Evolutionary conservation across 352 stramenopile genomes (phyloP).

Genomic region (Globisporangium alternatum): DNA sequence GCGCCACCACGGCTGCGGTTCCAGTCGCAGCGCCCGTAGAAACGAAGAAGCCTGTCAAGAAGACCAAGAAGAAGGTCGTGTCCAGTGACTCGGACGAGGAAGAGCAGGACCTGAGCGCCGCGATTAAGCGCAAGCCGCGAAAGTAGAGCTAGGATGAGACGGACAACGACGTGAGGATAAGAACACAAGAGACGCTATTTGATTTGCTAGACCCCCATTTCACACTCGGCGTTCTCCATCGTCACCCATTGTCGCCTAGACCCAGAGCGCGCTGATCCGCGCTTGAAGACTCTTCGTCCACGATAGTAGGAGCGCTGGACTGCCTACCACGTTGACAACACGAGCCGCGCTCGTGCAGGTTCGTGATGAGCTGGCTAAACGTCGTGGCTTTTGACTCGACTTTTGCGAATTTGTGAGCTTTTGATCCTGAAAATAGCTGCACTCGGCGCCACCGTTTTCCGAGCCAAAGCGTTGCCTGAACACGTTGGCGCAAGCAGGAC

Average conservation of each 20-base stretch:
- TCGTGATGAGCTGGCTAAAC: not conserved
- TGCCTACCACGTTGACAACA: not conserved
- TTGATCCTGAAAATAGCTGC: not conserved
- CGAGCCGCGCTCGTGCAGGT: not conserved
- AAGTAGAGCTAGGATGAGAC: slow-evolving; percentile 15
- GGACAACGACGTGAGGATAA: not conserved
- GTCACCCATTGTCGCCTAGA: not conserved
- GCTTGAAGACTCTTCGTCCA: not conserved
- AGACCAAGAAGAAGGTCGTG: slow-evolving; percentile 34
- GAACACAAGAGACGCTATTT: slow-evolving; percentile 3
- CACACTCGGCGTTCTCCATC: not conserved
- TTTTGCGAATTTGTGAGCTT: not conserved
- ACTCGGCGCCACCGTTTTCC: not conserved
- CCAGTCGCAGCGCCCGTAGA: slow-evolving; percentile 14
- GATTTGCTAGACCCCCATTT: slow-evolving; percentile 6
- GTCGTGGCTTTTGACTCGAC: not conserved
- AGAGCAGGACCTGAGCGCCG: slow-evolving; percentile 61
- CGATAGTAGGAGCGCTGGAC: not conserved
- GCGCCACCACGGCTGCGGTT: slow-evolving; percentile 7
- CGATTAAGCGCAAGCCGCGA: slow-evolving; percentile 66
- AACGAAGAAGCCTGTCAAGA: slow-evolving; percentile 31
- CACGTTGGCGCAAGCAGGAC: not conserved
- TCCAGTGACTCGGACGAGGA: slow-evolving; percentile 49
- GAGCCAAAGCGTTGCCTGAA: slow-evolving; percentile 1
- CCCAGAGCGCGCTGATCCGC: not conserved